Conservation (phyloP, 106 monocot genomes). For the Dioscorea zingiberensis region DNA sequence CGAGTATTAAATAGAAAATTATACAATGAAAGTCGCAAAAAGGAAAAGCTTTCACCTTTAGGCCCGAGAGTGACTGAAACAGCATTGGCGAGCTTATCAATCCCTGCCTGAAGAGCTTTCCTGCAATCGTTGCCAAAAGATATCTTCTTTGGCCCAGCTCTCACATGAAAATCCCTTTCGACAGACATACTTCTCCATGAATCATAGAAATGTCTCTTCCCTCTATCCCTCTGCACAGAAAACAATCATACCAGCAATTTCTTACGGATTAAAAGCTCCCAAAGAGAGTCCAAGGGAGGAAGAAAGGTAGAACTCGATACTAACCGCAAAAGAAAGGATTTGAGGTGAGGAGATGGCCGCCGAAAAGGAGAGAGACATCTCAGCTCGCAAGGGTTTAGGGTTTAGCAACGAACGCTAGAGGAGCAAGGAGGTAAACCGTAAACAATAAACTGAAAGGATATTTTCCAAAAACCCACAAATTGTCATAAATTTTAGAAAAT, state of each 20-base stretch:
- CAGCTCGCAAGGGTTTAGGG: neutral
- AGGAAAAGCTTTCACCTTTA: constrained; percentile 44
- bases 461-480: too few species aligned
- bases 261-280: neutral
- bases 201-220: constrained; percentile 5
- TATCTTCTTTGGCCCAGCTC: constrained; percentile 74
- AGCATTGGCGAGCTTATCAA: constrained; percentile 91
- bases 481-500: too few species aligned
- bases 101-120: constrained; percentile 46
- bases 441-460: too few species aligned
- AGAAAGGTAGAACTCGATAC: neutral
- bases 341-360: constrained; percentile 3
- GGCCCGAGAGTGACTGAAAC: constrained; percentile 90
- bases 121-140: constrained; percentile 64
- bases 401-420: neutral
- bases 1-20: neutral
- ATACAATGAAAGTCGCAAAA: too few species aligned
- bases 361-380: constrained; percentile 13
- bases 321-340: constrained; percentile 10
- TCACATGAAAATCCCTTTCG: constrained; percentile 22
- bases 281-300: neutral
- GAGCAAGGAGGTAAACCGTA: neutral
- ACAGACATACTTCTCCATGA: constrained; percentile 1
- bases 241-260: neutral
- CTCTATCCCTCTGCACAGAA: constrained; percentile 13